Evolutionary conservation across 345 rosid species (phyloP).

Genomic region (Aegle marmelos): DNA sequence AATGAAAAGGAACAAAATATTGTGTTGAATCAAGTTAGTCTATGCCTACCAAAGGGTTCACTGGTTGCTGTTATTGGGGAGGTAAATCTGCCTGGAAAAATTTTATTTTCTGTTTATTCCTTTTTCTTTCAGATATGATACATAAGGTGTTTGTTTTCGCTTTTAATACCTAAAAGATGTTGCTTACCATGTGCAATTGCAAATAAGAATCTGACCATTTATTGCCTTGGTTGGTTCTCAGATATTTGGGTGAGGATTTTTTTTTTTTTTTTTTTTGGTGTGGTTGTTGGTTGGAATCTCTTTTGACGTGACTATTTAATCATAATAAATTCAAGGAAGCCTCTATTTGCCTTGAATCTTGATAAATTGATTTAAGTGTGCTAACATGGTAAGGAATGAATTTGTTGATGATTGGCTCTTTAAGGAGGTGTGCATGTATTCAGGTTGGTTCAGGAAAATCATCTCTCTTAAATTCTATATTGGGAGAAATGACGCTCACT

Average conservation of each 20-base stretch:
- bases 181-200: neutral
- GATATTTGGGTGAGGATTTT: neutral
- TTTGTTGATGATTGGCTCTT: neutral
- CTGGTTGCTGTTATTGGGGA: conserved; percentile 78
- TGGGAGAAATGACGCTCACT: conserved; percentile 67
- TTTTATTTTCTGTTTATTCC: neutral
- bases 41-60: conserved; percentile 62
- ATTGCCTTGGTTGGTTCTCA: neutral
- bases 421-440: conserved; percentile 9
- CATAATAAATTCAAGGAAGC: neutral
- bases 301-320: neutral
- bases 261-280: too few species aligned
- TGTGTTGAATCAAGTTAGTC: conserved; percentile 54
- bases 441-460: conserved; percentile 99
- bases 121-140: neutral
- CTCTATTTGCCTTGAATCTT: neutral
- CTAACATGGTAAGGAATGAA: neutral
- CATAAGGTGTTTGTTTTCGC: neutral
- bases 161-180: neutral
- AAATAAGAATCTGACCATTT: neutral
- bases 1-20: conserved; percentile 35
- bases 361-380: neutral
- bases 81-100: conserved; percentile 37
- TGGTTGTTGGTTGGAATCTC: neutral
- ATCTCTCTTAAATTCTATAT: conserved; percentile 66